Evolutionary conservation across 441 rosid species (phyloP), one percentile per base, ranked within the genome.

Genomic region (Heliophila coronopifolia): DNA sequence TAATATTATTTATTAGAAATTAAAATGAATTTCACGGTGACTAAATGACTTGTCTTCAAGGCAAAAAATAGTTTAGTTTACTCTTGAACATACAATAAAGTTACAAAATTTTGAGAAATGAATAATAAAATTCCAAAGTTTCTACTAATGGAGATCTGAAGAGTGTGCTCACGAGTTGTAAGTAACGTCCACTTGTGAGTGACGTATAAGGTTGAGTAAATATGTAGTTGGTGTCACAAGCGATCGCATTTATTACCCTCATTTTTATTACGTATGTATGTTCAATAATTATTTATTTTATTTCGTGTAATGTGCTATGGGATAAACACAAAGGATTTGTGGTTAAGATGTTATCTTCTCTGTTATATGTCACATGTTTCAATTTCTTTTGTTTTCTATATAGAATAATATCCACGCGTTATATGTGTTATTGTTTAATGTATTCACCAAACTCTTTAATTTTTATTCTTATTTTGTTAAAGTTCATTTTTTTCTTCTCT

Each of bases 221-320:
- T 63, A 33, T 49, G 57, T 37, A 7, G 57, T 63, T 54, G 68
- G 44, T 63, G 57, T 63, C 56, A 39, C 57, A 47, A 48, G 57
- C 12, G 32, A 63, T 48, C 61, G 16, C 57, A 63, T 63, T 62
- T 48, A 55, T 25, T 48, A 63, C 62, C 11, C 33, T 22, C 14
- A 15, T 22, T 39, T 3, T 41, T 8, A 19, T 15, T 16, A 40
- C 27, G n/a, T n/a, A n/a, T n/a, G 11, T 26, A 33, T 32, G 43
- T 4, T 28, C 23, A 12, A 9, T 16, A 31, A 40, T 23, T 31
- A 30, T 6, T 9, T 30, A 31, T 28, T 20, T 22, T 33, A 20
- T 33, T 14, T 42, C 10, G 13, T 18, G 43, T 13, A 13, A 48
- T 38, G 33, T 14, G 32, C 19, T 38, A 38, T 22, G 19, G 23